phyloP scores from a whole-genome alignment of 2,329 filamentous ascomycete species.

The Exophiala mesophila region DNA sequence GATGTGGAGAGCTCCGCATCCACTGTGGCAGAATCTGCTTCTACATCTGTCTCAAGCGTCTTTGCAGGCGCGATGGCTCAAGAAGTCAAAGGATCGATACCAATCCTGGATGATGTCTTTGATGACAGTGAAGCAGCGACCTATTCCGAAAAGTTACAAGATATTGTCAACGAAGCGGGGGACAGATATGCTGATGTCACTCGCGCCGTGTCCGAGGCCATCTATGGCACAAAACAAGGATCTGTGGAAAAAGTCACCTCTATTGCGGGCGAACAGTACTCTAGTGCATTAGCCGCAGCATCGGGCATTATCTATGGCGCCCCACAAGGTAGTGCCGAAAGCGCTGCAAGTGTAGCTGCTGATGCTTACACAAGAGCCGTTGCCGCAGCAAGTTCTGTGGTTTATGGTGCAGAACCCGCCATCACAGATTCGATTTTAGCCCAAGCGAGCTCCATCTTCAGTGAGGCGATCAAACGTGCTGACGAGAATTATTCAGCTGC shows the following conservation, averaged over 20 bases:
- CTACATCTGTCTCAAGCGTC: slow-evolving; percentile 13
- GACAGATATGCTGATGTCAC: slow-evolving; percentile 52
- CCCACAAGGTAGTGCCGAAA: slow-evolving; percentile 38
- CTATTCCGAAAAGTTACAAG: slow-evolving; percentile 49
- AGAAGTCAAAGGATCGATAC: slow-evolving; percentile 42
- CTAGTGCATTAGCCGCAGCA: slow-evolving; percentile 53
- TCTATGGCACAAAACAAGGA: slow-evolving; percentile 45
- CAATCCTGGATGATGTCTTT: slow-evolving; percentile 48
- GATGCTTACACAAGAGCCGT: slow-evolving; percentile 55
- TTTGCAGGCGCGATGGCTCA: slow-evolving; percentile 44
- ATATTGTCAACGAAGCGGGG: slow-evolving; percentile 48
- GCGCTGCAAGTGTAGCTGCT: slow-evolving; percentile 47
- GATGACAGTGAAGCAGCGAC: slow-evolving; percentile 43
- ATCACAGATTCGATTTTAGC: slow-evolving; percentile 38
- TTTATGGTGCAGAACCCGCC: slow-evolving; percentile 47
- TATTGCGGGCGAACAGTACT: slow-evolving; percentile 53
- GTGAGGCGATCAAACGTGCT: slow-evolving; percentile 59
- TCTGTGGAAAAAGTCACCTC: slow-evolving; percentile 48
- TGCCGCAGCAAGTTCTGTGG: slow-evolving; percentile 53
- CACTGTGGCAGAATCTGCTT: slow-evolving; percentile 10
- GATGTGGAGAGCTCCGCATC: slow-evolving; percentile 14
- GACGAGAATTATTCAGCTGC: slow-evolving; percentile 65
- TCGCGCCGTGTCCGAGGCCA: slow-evolving; percentile 52
- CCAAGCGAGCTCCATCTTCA: slow-evolving; percentile 50
- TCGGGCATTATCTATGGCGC: slow-evolving; percentile 53